These are phyloP conservation scores for Auriculariales sp. DNA, from an alignment of 768 basidiomycete genomes.

Conservation along the genomic window DNA sequence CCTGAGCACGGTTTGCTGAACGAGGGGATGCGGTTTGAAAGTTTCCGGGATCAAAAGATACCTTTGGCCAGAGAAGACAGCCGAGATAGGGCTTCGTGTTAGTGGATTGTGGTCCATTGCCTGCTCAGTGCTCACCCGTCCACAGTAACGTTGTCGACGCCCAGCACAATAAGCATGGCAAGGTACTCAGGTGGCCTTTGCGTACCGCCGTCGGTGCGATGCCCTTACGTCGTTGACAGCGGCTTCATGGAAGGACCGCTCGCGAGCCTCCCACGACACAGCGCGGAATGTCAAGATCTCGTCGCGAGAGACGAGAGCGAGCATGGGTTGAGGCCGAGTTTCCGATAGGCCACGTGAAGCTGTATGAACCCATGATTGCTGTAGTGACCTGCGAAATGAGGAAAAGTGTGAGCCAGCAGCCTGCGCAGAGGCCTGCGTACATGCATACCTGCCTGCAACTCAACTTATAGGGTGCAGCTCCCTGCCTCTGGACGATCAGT, in stretches of 20 bases:
- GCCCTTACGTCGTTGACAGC: slow-evolving; percentile 62
- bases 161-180: neutral
- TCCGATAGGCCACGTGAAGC: slow-evolving; percentile 47
- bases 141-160: neutral
- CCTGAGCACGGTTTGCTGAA: neutral
- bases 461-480: slow-evolving; percentile 83
- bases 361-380: slow-evolving; percentile 61
- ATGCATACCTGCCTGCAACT: slow-evolving; percentile 51
- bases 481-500: slow-evolving; percentile 66
- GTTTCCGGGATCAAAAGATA: neutral
- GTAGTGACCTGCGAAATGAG: slow-evolving; percentile 50
- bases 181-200: slow-evolving; percentile 31
- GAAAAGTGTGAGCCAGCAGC: slow-evolving; percentile 1
- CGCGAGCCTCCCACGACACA: slow-evolving; percentile 53
- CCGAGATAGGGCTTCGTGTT: neutral
- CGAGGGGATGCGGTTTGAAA: neutral
- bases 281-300: slow-evolving; percentile 27
- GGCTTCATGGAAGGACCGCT: slow-evolving; percentile 50
- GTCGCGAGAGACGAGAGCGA: neutral
- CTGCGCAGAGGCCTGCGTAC: neutral
- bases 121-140: neutral
- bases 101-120: no score
- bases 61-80: neutral
- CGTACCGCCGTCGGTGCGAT: slow-evolving; percentile 70
- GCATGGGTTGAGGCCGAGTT: slow-evolving; percentile 13